Percentiles rank a stretch among this genome's conserved stretches.
phyloP scores from a whole-genome alignment of 2,329 filamentous ascomycete species.

The Fusarium denticulatum region DNA sequence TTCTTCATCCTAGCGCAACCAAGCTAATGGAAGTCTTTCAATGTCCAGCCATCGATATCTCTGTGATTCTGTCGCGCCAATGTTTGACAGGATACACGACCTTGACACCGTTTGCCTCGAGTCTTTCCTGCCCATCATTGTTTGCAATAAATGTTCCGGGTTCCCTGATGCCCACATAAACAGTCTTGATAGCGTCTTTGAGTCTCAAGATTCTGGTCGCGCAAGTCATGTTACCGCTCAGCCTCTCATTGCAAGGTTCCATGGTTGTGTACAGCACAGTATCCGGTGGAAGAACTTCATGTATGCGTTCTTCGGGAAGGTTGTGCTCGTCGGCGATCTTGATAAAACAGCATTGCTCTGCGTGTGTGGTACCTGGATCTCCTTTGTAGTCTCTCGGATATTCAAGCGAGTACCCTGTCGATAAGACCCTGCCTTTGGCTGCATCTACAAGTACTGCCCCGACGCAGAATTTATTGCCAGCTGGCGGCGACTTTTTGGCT shows the following conservation, averaged over 20 bases:
- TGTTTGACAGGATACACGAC: conserved; percentile 55
- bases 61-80: conserved; percentile 62
- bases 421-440: conserved; percentile 49
- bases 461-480: conserved; percentile 53
- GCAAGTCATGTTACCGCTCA: conserved; percentile 53
- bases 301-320: conserved; percentile 49
- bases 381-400: conserved; percentile 49
- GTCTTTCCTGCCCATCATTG: conserved; percentile 44
- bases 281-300: conserved; percentile 50
- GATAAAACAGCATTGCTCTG: conserved; percentile 57
- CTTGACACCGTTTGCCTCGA: conserved; percentile 40
- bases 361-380: conserved; percentile 53
- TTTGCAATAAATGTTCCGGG: conserved; percentile 50
- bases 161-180: conserved; percentile 53
- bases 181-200: conserved; percentile 46
- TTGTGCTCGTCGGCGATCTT: conserved; percentile 52
- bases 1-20: conserved; percentile 4
- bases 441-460: conserved; percentile 54
- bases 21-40: not conserved
- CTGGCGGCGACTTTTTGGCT: conserved; percentile 51
- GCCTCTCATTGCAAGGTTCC: conserved; percentile 56
- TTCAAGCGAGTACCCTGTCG: conserved; percentile 56
- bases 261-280: conserved; percentile 57
- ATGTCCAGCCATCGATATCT: conserved; percentile 72
- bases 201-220: conserved; percentile 49